phyloP scores from a whole-genome alignment of 345 rosid species.

The Erucastrum elatum region DNA sequence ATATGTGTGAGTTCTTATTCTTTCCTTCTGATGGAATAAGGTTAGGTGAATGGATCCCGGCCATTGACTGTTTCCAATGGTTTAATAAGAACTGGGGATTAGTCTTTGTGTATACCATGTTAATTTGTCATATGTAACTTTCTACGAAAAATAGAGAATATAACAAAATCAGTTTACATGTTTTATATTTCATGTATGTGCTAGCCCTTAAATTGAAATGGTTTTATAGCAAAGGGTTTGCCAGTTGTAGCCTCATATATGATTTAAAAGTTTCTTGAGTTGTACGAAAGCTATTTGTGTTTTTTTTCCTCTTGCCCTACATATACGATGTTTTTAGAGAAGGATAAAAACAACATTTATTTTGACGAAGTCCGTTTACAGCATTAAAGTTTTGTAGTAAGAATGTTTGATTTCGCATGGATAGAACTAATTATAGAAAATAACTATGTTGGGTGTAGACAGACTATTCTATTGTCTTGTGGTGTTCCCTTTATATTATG shows the following conservation, averaged over 20 bases:
- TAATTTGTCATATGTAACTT: background rate
- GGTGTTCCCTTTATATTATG: background rate
- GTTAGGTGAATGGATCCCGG: slow-evolving; percentile 23
- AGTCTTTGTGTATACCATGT: slow-evolving; percentile 12
- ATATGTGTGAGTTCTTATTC: background rate
- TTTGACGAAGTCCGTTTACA: background rate
- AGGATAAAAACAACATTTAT: background rate
- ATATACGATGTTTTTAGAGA: background rate
- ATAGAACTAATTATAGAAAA: background rate
- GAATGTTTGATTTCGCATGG: background rate
- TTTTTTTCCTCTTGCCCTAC: background rate
- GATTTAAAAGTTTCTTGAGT: background rate
- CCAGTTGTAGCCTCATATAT: background rate
- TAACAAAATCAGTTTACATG: background rate
- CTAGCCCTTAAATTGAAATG: background rate
- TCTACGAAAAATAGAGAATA: background rate
- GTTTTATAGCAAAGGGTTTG: background rate
- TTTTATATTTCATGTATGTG: background rate
- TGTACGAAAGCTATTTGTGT: background rate
- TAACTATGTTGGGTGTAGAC: background rate
- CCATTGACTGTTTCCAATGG: slow-evolving; percentile 18
- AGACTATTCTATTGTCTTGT: background rate
- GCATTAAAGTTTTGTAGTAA: background rate
- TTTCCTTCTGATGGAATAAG: slow-evolving; percentile 6
- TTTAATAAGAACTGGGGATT: slow-evolving; percentile 2